A percentile compares a stretch with the other conserved stretches of the same genome.
Evolutionary conservation across 2,329 filamentous ascomycete species (phyloP).

Genomic region (Fusarium sp.): DNA sequence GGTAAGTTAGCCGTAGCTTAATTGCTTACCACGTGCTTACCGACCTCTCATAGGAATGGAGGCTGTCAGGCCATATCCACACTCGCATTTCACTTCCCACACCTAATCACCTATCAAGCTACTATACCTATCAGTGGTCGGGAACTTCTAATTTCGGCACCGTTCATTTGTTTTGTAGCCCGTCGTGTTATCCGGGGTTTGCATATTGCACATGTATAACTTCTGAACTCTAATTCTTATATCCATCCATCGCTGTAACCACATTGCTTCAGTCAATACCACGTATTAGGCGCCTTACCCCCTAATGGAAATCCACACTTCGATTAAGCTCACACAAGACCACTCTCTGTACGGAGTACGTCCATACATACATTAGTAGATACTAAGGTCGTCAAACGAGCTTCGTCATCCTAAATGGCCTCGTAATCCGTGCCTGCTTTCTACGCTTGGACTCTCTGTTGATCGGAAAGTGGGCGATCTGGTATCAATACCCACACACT

Average conservation of each 20-base stretch:
- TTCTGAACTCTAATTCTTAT: not conserved
- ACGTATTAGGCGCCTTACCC: not conserved
- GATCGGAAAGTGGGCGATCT: conserved; percentile 2
- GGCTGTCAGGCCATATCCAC: conserved; percentile 1
- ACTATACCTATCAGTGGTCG: not conserved
- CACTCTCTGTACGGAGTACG: not conserved
- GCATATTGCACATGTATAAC: not conserved
- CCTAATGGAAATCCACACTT: not conserved
- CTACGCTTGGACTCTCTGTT: not conserved
- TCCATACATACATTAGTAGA: not conserved
- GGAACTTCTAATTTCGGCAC: conserved; percentile 7
- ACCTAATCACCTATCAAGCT: not conserved
- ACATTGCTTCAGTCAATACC: not conserved
- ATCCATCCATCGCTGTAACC: not conserved
- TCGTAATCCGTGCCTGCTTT: not conserved
- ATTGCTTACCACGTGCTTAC: not conserved
- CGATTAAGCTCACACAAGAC: not conserved
- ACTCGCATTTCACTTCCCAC: not conserved
- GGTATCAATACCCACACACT: not conserved
- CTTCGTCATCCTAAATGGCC: not conserved
- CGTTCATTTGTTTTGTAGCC: not conserved
- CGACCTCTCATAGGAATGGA: not conserved
- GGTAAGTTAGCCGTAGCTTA: not conserved
- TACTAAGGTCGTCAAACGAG: not conserved
- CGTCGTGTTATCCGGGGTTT: not conserved